Evolutionary conservation across 345 rosid genomes (phyloP).

Genomic region (Capsella bursapastoris): DNA sequence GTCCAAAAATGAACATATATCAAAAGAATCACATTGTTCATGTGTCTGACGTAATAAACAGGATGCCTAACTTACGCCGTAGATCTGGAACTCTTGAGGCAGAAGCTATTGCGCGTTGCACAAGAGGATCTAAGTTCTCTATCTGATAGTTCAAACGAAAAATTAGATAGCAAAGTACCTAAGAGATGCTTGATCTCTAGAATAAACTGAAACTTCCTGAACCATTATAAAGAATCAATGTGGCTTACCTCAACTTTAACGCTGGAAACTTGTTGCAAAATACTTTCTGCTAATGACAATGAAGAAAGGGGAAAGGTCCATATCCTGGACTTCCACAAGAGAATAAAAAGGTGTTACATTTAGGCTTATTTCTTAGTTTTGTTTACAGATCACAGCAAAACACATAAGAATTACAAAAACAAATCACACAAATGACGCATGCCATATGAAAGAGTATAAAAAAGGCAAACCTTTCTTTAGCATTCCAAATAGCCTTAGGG

Average conservation of each 20-base stretch:
- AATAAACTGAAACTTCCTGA: conserved; percentile 3
- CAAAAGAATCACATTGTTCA: conserved; percentile 8
- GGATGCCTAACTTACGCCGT: conserved; percentile 57
- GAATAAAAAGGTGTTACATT: conserved; percentile 14
- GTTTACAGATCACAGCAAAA: conserved; percentile 5
- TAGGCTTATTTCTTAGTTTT: not conserved
- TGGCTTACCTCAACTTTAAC: conserved; percentile 65
- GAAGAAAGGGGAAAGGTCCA: conserved; percentile 82
- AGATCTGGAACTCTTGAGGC: conserved; percentile 72
- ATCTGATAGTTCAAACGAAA: conserved; percentile 50
- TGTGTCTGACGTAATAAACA: conserved; percentile 20
- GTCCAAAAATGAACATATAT: not conserved
- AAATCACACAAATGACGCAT: conserved; percentile 7
- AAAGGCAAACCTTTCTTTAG: conserved; percentile 76
- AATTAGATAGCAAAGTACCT: not conserved
- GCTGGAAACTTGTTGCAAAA: conserved; percentile 53
- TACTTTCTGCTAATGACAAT: conserved; percentile 66
- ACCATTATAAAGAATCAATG: not conserved
- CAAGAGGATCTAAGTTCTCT: conserved; percentile 79
- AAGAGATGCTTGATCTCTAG: conserved; percentile 18
- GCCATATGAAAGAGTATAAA: not conserved
- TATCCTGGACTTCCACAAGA: conserved; percentile 54
- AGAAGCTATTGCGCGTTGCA: conserved; percentile 73
- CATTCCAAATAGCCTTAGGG: conserved; percentile 88
- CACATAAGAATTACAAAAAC: not conserved